Base-by-base conservation (phyloP, 2,329 filamentous ascomycete species). In the Penicillium digitatum region DNA sequence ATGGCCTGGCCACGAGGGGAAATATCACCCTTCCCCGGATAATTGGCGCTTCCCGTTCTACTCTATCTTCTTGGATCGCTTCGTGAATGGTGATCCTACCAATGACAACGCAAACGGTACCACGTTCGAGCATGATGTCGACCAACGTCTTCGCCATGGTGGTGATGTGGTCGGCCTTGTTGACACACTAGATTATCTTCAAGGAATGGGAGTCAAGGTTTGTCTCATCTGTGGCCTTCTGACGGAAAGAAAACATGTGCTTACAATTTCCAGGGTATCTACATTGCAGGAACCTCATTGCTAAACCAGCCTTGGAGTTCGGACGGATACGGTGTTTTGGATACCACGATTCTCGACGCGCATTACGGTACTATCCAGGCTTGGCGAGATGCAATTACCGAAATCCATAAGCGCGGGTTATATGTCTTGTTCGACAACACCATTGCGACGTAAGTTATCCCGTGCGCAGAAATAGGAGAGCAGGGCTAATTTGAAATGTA, bases 21-120 rank as follows among this genome's bases (percentile, higher is more conserved):
- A 61, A 29, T 86, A 81, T 61, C 63, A 72, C 11, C 69, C 74
- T 0, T 86, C 83, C 20, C 84, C 84, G 1, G 64, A 73, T 0
- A 86, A 83, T 62, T 87, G 85, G 84, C 77, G 85, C 22, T 79
- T 87, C 55, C 85, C 85, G 0, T 83, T 86, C 66, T 87, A 87
- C 66, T 85, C 82, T 16, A 72, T 87, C 40, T 85, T 86, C 65
- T 69, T 86, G 20, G 84, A 87, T 68, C 76, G 82, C 56, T 87
- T 81, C 62, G 82, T 85, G 47, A 86, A 87, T 62, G 84, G 84
- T 37, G 80, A 87, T 62, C 83, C 84, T 7, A 75, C 74, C 6
- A 87, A 87, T 65, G 84, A 87, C 65, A 80, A 86, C 31, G 62
- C 79, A 42, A 87, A 87, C 63, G 80, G 78, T 16, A 85, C 83